These are phyloP conservation scores for Pythium folliculosum DNA, from an alignment of 352 stramenopile genomes.

Conservation along the genomic window DNA sequence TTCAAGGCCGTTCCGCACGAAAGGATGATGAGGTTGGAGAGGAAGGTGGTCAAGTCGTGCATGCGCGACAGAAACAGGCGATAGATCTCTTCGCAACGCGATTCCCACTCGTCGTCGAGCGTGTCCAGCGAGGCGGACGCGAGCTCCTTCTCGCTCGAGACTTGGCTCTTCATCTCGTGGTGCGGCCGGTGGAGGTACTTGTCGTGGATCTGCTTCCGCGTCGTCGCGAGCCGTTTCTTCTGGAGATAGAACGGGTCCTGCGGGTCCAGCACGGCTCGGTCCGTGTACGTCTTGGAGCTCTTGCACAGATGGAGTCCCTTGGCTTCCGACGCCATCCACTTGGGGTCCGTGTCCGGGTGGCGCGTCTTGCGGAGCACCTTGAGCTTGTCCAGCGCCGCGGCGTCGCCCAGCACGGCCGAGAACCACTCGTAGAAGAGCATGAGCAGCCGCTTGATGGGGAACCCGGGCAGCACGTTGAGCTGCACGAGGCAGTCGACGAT, in stretches of 20 bases:
- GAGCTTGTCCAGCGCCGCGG: slow-evolving; percentile 51
- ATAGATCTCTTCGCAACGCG: slow-evolving; percentile 67
- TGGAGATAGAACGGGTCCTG: slow-evolving; percentile 75
- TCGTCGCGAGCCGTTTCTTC: slow-evolving; percentile 70
- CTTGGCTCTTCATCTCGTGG: slow-evolving; percentile 51
- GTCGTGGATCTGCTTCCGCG: slow-evolving; percentile 63
- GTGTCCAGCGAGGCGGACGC: slow-evolving; percentile 43
- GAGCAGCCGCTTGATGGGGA: slow-evolving; percentile 78
- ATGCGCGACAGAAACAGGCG: slow-evolving; percentile 73
- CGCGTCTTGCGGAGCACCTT: slow-evolving; percentile 48
- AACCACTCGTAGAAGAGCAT: slow-evolving; percentile 79
- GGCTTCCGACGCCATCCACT: slow-evolving; percentile 53
- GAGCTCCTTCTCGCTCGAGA: slow-evolving; percentile 48
- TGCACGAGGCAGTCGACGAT: slow-evolving; percentile 77
- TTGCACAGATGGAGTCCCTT: slow-evolving; percentile 62
- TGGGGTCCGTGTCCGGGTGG: slow-evolving; percentile 40
- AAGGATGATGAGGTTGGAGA: slow-evolving; percentile 67
- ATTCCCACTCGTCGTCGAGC: slow-evolving; percentile 77
- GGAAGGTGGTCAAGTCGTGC: slow-evolving; percentile 65
- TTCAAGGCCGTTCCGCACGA: slow-evolving; percentile 69
- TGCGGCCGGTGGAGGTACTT: slow-evolving; percentile 73
- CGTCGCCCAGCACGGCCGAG: slow-evolving; percentile 49
- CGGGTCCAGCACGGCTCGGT: slow-evolving; percentile 46
- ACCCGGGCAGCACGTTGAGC: slow-evolving; percentile 69
- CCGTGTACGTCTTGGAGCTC: slow-evolving; percentile 64